These are phyloP conservation scores for Eucalyptus shirleyi DNA, from an alignment of 345 rosid genomes.

Conservation along the genomic window DNA sequence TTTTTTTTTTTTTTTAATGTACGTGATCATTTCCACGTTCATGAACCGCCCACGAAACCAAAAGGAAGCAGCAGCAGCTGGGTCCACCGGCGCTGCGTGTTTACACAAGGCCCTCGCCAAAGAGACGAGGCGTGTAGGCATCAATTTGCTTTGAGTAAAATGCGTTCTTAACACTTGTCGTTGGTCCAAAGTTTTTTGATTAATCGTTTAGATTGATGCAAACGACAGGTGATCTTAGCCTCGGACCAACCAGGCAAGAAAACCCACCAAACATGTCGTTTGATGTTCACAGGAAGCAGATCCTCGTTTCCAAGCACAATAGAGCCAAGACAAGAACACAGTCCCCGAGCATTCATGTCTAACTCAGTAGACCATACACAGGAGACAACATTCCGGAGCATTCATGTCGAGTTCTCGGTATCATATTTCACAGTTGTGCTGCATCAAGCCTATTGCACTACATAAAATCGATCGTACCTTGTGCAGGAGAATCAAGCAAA, in stretches of 20 bases:
- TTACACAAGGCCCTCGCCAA: not conserved
- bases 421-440: not conserved
- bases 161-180: not conserved
- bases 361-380: not conserved
- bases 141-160: not conserved
- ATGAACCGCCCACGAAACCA: not conserved
- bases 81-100: not conserved
- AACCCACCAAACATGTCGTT: not conserved
- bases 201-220: not conserved
- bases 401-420: not conserved
- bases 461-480: not conserved
- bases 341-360: not conserved
- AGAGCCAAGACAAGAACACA: not conserved
- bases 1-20: not conserved
- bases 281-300: not conserved
- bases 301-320: not conserved
- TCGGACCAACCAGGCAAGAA: not conserved
- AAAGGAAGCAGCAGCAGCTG: not conserved
- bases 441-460: not conserved
- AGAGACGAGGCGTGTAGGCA: not conserved
- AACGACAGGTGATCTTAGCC: not conserved
- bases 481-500: not conserved
- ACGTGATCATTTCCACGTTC: not conserved
- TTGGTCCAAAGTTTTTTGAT: not conserved
- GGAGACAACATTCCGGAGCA: not conserved